Base-by-base conservation (phyloP, 2,329 filamentous ascomycete species). In the Pezicula rhizophila region DNA sequence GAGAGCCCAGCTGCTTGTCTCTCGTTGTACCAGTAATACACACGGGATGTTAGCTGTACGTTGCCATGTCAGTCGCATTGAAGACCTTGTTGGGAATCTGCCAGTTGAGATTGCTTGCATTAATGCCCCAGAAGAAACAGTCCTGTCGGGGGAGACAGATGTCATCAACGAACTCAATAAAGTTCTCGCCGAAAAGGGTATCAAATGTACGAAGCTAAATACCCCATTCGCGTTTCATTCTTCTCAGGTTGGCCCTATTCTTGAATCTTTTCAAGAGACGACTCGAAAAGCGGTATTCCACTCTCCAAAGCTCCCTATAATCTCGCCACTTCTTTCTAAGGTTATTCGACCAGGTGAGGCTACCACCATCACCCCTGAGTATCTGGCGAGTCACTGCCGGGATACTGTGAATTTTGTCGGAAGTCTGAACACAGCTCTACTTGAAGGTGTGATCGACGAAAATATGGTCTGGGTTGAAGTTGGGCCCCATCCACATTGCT, bases 101-200 rank as follows among this genome's bases (percentile, higher is more conserved):
- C n/a, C 45, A 4, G 31, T 49, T 17, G 56, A 64, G 4, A 63
- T 72, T 45, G 84, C 87, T 14, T 93, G 88, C 68, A 77, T 89
- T 64, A 93, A 93, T 58, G 81, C 84, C 0, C 82, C 84, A 0
- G 74, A 80, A 42, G 85, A 89, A 62, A 89, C 82, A 11, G 88
- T 93, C 2, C 72, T 92, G 14, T 79, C 78, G 49, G 68, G 77
- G 11, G 75, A 75, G n/a, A 70, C 72, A 41, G 74, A 77, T 28
- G 69, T 78, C 15, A 75, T 84, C 25, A 72, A 74, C 34, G 70
- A 69, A 3, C 69, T 82, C 11, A 72, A 76, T 8, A 49, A 58
- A 37, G 60, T 69, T 20, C 70, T 85, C 6, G 65, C 70, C 15
- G 62, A 66, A 5, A 69, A 74, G 49, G 75, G 76, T 2, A 75